Conservation (phyloP, 305 asterid species). For the Ajuga reptans region DNA sequence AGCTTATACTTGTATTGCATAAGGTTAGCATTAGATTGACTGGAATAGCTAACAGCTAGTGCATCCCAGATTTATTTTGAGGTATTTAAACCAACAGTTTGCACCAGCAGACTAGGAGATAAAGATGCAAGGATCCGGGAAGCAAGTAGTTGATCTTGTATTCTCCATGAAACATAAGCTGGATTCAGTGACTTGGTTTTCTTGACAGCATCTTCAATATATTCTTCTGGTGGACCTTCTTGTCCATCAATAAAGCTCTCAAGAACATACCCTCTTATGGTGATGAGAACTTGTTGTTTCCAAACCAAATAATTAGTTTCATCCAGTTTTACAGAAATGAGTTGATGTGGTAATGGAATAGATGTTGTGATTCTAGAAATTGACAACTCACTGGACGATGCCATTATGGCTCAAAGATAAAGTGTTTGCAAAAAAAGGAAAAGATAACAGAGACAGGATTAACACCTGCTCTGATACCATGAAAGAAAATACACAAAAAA, state of each 20-base stretch:
- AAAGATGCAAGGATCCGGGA: background rate
- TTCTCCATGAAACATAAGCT: background rate
- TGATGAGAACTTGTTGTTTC: background rate
- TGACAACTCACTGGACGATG: too few relatives aligned
- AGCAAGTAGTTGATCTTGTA: background rate
- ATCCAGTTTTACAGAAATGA: background rate
- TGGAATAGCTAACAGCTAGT: background rate
- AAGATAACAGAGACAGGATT: too few relatives aligned
- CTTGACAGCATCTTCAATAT: too few relatives aligned
- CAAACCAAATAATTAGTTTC: background rate
- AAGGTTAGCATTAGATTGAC: background rate
- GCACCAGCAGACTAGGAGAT: background rate
- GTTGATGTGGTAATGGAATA: background rate
- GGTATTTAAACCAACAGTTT: background rate
- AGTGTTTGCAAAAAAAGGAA: too few relatives aligned
- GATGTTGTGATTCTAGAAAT: too few relatives aligned
- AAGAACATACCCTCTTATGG: background rate
- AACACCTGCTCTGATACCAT: too few relatives aligned
- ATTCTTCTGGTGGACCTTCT: too few relatives aligned
- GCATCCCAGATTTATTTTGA: background rate
- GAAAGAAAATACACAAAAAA: too few relatives aligned
- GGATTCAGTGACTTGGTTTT: background rate
- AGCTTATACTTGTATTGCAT: background rate
- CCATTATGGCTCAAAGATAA: too few relatives aligned
- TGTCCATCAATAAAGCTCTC: background rate